These are phyloP conservation scores for Ascochyta lentis DNA, from an alignment of 2,329 filamentous ascomycete species.

Conservation along the genomic window DNA sequence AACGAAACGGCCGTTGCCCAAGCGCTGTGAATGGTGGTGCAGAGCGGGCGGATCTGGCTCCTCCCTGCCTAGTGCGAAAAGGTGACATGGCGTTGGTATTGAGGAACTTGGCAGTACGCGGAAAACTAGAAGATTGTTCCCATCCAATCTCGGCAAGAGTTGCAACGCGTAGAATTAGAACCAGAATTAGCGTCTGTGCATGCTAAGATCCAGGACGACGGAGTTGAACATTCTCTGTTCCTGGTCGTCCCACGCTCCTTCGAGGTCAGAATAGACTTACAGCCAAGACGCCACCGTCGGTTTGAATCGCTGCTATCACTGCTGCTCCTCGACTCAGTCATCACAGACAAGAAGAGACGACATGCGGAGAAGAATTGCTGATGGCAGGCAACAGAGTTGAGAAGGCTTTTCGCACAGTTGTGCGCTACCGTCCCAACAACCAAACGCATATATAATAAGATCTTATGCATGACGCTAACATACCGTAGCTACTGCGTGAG, in stretches of 20 bases:
- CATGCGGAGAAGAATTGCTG: background rate
- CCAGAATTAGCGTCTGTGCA: background rate
- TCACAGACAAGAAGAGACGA: background rate
- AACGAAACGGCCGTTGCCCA: conserved; percentile 11
- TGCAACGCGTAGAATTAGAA: background rate
- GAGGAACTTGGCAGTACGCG: conserved; percentile 2
- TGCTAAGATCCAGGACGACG: background rate
- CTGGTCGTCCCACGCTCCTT: background rate
- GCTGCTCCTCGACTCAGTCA: background rate
- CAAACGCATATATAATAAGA: background rate
- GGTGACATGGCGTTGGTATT: conserved; percentile 5
- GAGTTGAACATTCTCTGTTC: background rate
- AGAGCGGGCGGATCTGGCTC: conserved; percentile 2
- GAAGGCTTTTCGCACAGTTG: background rate
- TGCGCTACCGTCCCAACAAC: conserved; percentile 2
- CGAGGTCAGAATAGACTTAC: background rate
- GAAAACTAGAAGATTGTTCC: conserved; percentile 3
- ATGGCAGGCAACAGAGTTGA: background rate
- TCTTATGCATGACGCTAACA: conserved; percentile 12
- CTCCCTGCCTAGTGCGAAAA: conserved; percentile 7
- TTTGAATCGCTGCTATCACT: background rate
- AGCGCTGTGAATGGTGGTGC: conserved; percentile 14
- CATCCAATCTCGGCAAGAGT: background rate
- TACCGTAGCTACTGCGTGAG: conserved; percentile 1
- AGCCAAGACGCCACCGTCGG: background rate